Evolutionary conservation across 768 basidiomycete genomes (phyloP), one percentile per base, ranked within the genome.

Genomic region (Termitomyces sp.): DNA sequence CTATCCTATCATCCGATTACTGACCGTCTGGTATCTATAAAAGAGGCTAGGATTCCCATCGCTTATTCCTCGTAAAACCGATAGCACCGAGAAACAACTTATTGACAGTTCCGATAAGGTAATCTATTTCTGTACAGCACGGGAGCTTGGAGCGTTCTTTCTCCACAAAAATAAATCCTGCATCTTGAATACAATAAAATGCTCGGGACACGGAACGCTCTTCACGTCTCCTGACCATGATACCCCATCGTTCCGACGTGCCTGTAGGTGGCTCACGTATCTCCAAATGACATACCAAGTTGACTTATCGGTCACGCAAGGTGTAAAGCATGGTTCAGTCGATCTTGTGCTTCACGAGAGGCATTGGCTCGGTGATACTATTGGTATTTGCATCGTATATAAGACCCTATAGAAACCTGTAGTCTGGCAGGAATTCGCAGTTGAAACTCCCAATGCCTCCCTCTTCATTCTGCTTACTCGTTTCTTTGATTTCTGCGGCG

Each of bases 1-100:
- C 43, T 38, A 26, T n/a, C 9, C 14, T 54, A 57, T 57, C 54
- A 47, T 57, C 60, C 60, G 60, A 61, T 32, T 26, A 57, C 60
- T 46, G 33, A 16, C 60, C 60, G 56, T 10, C 16, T 26, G 33
- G 9, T 51, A 47, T 16, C 56, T n/a, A 54, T 45, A 61, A 54
- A 54, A 54, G 60, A 50, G 52, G 13, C 26, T n/a, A 7, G 16
- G 9, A 16, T 18, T 61, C 60, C 36, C 60, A 57, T 56, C 56
- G 44, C n/a, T 40, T 16, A 13, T 20, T 51, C 52, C 43, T 44
- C 43, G 28, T 35, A 24, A 14, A n/a, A 22, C 47, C 53, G 60
- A 50, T 10, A 35, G 18, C 7, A 32, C 45, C 53, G 50, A 46
- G 12, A 30, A 57, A 48, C 22, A 49, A 24, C 44, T 57, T 60